phyloP scores from a whole-genome alignment of 2,329 filamentous ascomycete species.

The Chaetomium globosum region DNA sequence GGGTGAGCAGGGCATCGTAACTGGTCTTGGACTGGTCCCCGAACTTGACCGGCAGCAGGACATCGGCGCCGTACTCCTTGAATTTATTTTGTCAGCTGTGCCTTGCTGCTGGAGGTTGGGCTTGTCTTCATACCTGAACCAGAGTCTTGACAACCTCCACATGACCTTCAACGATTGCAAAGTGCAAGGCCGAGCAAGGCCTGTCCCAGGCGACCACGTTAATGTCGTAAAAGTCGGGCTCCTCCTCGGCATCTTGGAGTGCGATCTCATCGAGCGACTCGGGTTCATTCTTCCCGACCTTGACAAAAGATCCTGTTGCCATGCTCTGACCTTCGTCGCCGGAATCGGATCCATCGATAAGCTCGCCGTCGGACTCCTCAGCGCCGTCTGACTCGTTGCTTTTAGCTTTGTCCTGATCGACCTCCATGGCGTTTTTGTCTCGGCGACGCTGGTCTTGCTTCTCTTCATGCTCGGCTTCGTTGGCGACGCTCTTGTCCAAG shows the following conservation, averaged over 20 bases:
- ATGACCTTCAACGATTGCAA: conserved; percentile 76
- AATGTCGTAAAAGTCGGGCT: conserved; percentile 78
- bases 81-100: conserved; percentile 16
- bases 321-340: conserved; percentile 57
- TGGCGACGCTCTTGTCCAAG: conserved; percentile 72
- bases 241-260: conserved; percentile 61
- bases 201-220: conserved; percentile 80
- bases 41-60: conserved; percentile 73
- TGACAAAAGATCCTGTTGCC: conserved; percentile 74
- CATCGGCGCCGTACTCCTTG: conserved; percentile 73
- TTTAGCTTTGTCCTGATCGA: conserved; percentile 37
- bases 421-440: conserved; percentile 33
- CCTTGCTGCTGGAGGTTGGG: not conserved
- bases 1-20: conserved; percentile 65
- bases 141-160: conserved; percentile 68
- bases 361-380: conserved; percentile 49
- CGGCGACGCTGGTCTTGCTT: conserved; percentile 55
- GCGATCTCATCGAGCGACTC: conserved; percentile 46
- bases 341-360: conserved; percentile 49
- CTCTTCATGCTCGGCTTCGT: conserved; percentile 68
- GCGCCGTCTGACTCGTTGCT: conserved; percentile 41
- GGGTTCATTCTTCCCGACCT: conserved; percentile 56
- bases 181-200: conserved; percentile 72
- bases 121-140: conserved; percentile 53
- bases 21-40: conserved; percentile 52